Base-by-base conservation (phyloP, 2,329 filamentous ascomycete species). In the Colletotrichum incanum region DNA sequence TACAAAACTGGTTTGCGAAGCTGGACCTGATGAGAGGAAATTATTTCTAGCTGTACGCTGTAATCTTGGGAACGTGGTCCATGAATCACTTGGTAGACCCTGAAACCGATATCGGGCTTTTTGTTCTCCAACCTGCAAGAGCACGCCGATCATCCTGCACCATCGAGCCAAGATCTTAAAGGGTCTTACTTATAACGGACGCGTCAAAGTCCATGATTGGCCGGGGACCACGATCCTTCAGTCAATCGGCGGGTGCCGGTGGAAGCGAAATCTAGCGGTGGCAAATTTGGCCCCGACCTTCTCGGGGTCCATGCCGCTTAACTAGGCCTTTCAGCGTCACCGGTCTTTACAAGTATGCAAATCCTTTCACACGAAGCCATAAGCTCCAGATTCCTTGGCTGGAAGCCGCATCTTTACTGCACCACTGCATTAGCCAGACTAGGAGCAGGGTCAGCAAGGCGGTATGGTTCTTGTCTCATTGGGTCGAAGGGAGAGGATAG, bases 171-270 rank as follows among this genome's bases (percentile, higher is more conserved):
- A 54, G 50, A 18, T 37, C 3, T 8, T 12, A 34, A n/a, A 1
- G 18, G 50, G 28, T 31, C 43, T 23, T 61, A 8, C 59, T 49
- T 39, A 61, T 49, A 61, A 49, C 28, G 43, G 59, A 49, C 43
- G 34, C 4, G 59, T 23, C 31, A 8, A 16, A 31, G 41, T 34
- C 28, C 28, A 26, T 61, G 59, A 61, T 61, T 61, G 59, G 59
- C 16, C 16, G 41, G 5, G 3, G 43, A 5, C 28, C 14, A 28
- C 26, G 31, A n/a, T 23, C 18, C 41, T 26, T 31, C 14, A 16
- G 26, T 3, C 5, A 31, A 31, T 37, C 31, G 3, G 58, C 41
- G 56, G 5, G 5, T 28, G 58, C 18, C 20, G 43, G 16, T 43
- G 31, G 43, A 47, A 14, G 20, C 26, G 26, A 14, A 41, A 5